Base-by-base conservation (phyloP, 2,329 filamentous ascomycete species). In the Cladosporium halotolerans region DNA sequence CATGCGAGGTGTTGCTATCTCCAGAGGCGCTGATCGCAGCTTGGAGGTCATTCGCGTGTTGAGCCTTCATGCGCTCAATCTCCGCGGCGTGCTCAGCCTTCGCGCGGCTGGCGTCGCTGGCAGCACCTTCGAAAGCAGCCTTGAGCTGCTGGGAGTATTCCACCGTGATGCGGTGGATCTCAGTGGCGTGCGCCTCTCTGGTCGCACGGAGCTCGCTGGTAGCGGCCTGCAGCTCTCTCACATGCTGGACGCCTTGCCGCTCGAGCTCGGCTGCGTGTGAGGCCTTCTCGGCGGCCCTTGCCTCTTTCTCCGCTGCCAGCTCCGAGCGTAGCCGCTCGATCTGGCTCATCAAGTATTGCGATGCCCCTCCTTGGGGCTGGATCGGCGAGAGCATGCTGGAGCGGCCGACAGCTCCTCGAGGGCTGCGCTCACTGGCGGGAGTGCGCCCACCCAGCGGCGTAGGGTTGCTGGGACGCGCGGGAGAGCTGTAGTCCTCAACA, bases 251-350 rank as follows among this genome's bases (percentile, higher is more conserved):
- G 16, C 19, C 38, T 10, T 28, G 14, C 14, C 51, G 51, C 36
- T 53, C 51, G 5, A 47, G 19, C 31, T 53, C 51, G 9, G 43
- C 43, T 9, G 31, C 18, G n/a, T 53, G 51, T 56, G 56, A 53
- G 55, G 57, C 47, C 18, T 34, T 18, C 4, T 53, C 50, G 23
- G 47, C 54, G 9, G 45, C 44, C 9, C 55, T 10, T 8, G 39
- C 33, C 9, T 42, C 39, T 14, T 45, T 46, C 3, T 48, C 46
- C 9, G 44, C 34, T n/a, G 50, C 28, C 13, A 64, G 40, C 14
- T 63, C 59, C 4, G 34, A 50, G 19, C 56, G 52, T 11, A 65
- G 45, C 3, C 60, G 59, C 32, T 58, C 54, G n/a, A 61, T 55
- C 36, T 61, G 53, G 16, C 48, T n/a, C 40, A 51, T 31, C 3